Conservation (phyloP, 2,329 filamentous ascomycete species). For the Fusarium denticulatum region DNA sequence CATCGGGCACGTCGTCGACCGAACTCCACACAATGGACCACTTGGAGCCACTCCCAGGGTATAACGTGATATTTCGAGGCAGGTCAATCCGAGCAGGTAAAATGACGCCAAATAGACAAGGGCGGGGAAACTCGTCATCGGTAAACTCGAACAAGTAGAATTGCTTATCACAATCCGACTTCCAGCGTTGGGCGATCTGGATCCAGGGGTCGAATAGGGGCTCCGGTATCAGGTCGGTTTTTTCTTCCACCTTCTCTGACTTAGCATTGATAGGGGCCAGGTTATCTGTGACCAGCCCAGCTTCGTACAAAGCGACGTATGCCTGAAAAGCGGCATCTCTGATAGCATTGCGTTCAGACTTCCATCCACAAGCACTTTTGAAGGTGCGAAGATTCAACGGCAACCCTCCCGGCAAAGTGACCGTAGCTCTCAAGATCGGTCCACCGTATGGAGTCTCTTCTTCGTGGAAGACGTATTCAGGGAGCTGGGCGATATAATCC, state of each 20-base stretch:
- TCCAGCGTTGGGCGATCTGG: slow-evolving; percentile 56
- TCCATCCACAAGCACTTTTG: slow-evolving; percentile 62
- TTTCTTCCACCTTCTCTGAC: slow-evolving; percentile 51
- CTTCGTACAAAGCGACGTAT: slow-evolving; percentile 74
- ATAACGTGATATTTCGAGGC: slow-evolving; percentile 51
- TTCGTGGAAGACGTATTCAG: slow-evolving; percentile 70
- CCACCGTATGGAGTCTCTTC: slow-evolving; percentile 33
- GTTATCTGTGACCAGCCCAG: slow-evolving; percentile 79
- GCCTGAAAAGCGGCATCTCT: slow-evolving; percentile 88
- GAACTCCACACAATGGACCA: slow-evolving; percentile 48
- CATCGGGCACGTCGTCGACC: slow-evolving; percentile 26
- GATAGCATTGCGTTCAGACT: slow-evolving; percentile 74
- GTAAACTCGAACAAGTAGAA: slow-evolving; percentile 47
- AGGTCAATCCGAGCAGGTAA: slow-evolving; percentile 56
- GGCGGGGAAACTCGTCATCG: slow-evolving; percentile 45
- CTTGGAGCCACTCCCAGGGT: slow-evolving; percentile 49
- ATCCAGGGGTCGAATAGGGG: slow-evolving; percentile 59
- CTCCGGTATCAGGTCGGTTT: slow-evolving; percentile 49
- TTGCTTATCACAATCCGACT: slow-evolving; percentile 27
- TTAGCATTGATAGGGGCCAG: slow-evolving; percentile 72
- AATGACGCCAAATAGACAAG: slow-evolving; percentile 52
- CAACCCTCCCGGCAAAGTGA: slow-evolving; percentile 77
- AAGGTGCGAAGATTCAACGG: slow-evolving; percentile 53
- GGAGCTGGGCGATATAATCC: slow-evolving; percentile 71
- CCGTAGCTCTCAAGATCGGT: slow-evolving; percentile 62